A percentile compares a stretch with the other conserved stretches of the same genome.
These are phyloP conservation scores for Drosera capensis DNA, from an alignment of 148 eudicot genomes.

Conservation along the genomic window DNA sequence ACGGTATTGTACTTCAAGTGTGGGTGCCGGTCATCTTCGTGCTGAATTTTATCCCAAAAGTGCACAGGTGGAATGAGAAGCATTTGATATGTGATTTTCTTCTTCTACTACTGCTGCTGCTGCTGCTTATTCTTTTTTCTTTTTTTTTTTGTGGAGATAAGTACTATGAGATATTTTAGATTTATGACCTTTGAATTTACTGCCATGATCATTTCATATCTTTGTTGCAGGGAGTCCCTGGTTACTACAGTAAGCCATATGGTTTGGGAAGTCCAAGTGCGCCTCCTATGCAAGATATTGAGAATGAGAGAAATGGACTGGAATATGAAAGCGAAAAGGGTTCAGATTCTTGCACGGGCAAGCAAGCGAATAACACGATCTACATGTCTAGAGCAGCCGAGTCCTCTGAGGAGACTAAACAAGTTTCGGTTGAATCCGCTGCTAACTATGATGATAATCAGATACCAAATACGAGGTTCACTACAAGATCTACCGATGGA, in stretches of 20 bases:
- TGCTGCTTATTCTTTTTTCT: no score
- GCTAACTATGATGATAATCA: background rate
- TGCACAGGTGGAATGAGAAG: conserved; percentile 26
- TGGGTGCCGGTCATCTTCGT: conserved; percentile 14
- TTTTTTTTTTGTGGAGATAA: no score
- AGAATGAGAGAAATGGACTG: conserved; percentile 9
- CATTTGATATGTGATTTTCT: no score
- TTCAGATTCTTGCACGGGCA: conserved; percentile 14
- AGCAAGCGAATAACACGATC: conserved; percentile 11
- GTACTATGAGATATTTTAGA: background rate
- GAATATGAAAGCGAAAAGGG: conserved; percentile 15
- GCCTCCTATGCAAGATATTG: conserved; percentile 53
- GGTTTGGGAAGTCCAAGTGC: conserved; percentile 86
- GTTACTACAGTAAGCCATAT: conserved; percentile 15
- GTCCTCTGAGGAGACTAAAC: conserved; percentile 19
- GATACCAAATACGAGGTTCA: background rate
- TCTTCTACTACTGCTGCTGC: no score
- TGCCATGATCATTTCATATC: background rate
- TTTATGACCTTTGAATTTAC: background rate
- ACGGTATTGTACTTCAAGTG: conserved; percentile 18
- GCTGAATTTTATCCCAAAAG: conserved; percentile 15
- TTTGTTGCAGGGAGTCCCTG: conserved; percentile 46
- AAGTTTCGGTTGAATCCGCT: no score
- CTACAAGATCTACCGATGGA: background rate
- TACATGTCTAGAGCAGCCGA: conserved; percentile 15